Evolutionary conservation across 2,329 filamentous ascomycete species (phyloP).

Genomic region (Huntiella bhutanensis): DNA sequence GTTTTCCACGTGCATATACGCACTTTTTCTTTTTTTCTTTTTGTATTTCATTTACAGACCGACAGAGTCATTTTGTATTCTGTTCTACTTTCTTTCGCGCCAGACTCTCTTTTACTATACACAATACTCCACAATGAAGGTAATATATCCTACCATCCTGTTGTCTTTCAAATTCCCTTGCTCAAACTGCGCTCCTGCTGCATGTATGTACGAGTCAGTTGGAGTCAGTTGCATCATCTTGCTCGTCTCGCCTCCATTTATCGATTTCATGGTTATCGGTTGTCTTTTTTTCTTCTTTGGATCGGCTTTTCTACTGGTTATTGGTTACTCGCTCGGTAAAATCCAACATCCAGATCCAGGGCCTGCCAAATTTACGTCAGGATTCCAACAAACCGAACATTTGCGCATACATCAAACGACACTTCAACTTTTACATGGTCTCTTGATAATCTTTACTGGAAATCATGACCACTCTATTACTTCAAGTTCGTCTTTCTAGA

Average conservation of each 20-base stretch:
- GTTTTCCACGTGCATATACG: background rate
- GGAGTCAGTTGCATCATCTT: background rate
- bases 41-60: background rate
- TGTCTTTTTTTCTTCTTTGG: too few relatives aligned
- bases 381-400: background rate
- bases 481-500: too few relatives aligned
- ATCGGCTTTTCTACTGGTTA: too few relatives aligned
- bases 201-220: background rate
- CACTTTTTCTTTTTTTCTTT: background rate
- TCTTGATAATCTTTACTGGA: too few relatives aligned
- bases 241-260: background rate
- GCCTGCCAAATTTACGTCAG: background rate
- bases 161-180: too few relatives aligned
- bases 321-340: too few relatives aligned
- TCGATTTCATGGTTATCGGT: background rate
- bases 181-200: background rate
- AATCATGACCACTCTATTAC: too few relatives aligned
- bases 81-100: too few relatives aligned
- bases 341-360: background rate
- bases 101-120: background rate
- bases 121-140: background rate
- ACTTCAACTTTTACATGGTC: background rate
- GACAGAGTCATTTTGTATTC: too few relatives aligned
- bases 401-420: background rate
- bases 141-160: background rate